These are phyloP conservation scores for Solanum sejunctum DNA, from an alignment of 257 asterid genomes.

Conservation along the genomic window DNA sequence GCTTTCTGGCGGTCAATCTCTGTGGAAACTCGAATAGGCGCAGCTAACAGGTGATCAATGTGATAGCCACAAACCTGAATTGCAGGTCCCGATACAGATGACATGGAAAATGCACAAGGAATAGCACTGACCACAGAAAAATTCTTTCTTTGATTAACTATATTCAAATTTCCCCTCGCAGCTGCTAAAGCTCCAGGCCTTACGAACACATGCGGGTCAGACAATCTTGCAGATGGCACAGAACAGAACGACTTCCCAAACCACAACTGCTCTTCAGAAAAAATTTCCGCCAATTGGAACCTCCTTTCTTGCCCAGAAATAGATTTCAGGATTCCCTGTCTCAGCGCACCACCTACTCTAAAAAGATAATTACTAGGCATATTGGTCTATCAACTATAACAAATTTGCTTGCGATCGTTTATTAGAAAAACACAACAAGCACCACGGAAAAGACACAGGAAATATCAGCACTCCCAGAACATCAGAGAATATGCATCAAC, in stretches of 20 bases:
- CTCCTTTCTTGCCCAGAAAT: constrained; percentile 29
- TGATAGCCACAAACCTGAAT: constrained; percentile 61
- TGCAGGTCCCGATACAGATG: constrained; percentile 80
- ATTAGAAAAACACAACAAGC: constrained; percentile 19
- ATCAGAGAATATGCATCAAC: constrained; percentile 15
- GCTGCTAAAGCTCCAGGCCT: constrained; percentile 54
- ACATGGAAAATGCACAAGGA: constrained; percentile 63
- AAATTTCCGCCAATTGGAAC: constrained; percentile 26
- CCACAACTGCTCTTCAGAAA: constrained; percentile 32
- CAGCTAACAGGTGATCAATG: constrained; percentile 34
- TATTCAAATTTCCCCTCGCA: constrained; percentile 48
- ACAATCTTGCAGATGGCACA: constrained; percentile 21
- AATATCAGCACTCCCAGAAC: constrained; percentile 59
- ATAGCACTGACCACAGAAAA: constrained; percentile 52
- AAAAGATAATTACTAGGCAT: constrained; percentile 68
- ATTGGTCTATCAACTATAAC: constrained; percentile 15
- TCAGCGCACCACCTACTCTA: constrained; percentile 33
- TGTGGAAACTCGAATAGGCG: constrained; percentile 16
- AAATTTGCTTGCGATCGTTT: constrained; percentile 9
- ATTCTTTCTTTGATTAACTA: constrained; percentile 45
- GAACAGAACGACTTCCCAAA: constrained; percentile 29
- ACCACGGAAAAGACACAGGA: constrained; percentile 8
- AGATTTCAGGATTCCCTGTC: constrained; percentile 39
- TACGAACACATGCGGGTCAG: constrained; percentile 38
- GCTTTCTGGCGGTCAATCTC: constrained; percentile 16